Percentiles rank a stretch among this genome's conserved stretches.
Conservation (phyloP, 1,284 basidiomycete genomes). For the Mycocalia duriaeana region DNA sequence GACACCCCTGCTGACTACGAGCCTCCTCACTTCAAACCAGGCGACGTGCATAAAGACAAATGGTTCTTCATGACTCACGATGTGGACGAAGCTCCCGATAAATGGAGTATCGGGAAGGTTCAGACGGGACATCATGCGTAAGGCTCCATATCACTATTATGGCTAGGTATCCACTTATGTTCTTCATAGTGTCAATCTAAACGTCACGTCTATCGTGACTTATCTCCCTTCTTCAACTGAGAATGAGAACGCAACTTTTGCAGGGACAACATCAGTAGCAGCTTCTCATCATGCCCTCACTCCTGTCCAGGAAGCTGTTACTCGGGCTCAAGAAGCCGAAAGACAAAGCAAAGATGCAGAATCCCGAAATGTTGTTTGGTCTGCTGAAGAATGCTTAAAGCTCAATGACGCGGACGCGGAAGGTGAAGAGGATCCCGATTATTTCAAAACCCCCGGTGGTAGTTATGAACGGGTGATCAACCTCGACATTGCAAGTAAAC, state of each 20-base stretch:
- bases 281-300: slow-evolving; percentile 36
- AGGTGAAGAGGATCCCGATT: slow-evolving; percentile 45
- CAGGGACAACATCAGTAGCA: slow-evolving; percentile 38
- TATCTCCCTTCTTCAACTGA: slow-evolving; percentile 64
- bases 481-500: slow-evolving; percentile 8
- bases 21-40: slow-evolving; percentile 67
- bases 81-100: slow-evolving; percentile 63
- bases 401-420: slow-evolving; percentile 40
- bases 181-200: slow-evolving; percentile 53
- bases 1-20: slow-evolving; percentile 73
- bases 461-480: slow-evolving; percentile 22
- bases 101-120: slow-evolving; percentile 59
- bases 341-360: slow-evolving; percentile 45
- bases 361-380: slow-evolving; percentile 44
- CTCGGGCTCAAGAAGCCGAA: slow-evolving; percentile 49
- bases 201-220: slow-evolving; percentile 64
- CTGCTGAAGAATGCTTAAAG: slow-evolving; percentile 38
- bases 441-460: slow-evolving; percentile 33
- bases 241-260: slow-evolving; percentile 53
- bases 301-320: slow-evolving; percentile 49
- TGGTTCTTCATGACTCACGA: slow-evolving; percentile 77
- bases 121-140: slow-evolving; percentile 70
- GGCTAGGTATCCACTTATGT: not conserved
- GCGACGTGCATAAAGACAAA: slow-evolving; percentile 60
- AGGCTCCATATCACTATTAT: slow-evolving; percentile 12